Evolutionary conservation across 805 yeast species (phyloP), one percentile per base, ranked within the genome.

Genomic region (Metschnikowia lochheadii): DNA sequence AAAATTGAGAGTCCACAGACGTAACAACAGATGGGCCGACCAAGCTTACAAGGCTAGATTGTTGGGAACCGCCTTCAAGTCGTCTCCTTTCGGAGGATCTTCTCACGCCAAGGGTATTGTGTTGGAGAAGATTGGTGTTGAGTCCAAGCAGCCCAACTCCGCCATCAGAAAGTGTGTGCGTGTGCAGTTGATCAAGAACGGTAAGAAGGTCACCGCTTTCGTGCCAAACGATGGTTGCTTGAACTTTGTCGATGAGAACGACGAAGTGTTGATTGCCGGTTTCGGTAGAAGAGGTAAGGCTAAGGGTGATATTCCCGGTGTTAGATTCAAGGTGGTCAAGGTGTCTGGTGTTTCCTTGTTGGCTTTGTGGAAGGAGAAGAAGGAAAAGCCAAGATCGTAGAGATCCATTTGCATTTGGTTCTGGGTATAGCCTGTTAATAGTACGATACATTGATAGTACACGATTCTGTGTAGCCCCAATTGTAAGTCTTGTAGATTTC

Each of bases 251-350:
- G 99, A 94, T 77, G 98, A 94, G 84, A 94, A 94, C 85, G 99
- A 94, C 82, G 98, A 94, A 81, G 99, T 94, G 69, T 83, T 94
- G 72, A 84, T 94, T 70, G 98, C 99, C 72, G 99, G 99, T 85
- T 94, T 94, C 90, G 99, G 99, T 89, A 90, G 98, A 84, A 94
- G 96, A 86, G 99, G 99, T 84, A 94, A 94, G 86, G 99, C 99
- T 79, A 94, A 94, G 96, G 99, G 99, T 85, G 99, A 94, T 91
- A 92, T 94, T 75, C 99, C 99, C 79, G 99, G 99, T 89, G 99
- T 94, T 76, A 94, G 99, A 88, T 94, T 94, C 90, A 94, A 94
- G 89, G 99, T 94, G 77, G 99, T 94, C 77, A 94, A 94, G 85
- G 99, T 94, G 69, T 89, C 99, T 69, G 99, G 99, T 88, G 99